A percentile compares a stretch with the other conserved stretches of the same genome.
Conservation (phyloP, 805 yeast species). For the Saturnispora saitoi region DNA sequence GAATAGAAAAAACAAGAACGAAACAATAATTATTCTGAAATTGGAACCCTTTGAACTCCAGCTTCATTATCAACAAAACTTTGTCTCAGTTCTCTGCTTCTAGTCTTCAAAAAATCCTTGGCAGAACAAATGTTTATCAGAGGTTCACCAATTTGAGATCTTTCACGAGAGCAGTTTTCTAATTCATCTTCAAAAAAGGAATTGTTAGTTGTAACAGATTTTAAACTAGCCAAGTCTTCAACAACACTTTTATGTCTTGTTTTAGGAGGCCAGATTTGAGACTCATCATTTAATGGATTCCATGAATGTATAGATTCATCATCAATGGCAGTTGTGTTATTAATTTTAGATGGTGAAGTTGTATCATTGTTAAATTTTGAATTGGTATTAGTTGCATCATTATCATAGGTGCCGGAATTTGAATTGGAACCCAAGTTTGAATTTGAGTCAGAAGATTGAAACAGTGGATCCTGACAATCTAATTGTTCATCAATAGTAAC, state of each 20-base stretch:
- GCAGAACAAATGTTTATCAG: constrained; percentile 22
- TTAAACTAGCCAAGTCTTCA: constrained; percentile 15
- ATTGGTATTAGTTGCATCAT: too few species aligned
- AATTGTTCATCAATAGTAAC: constrained; percentile 12
- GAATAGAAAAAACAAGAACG: neutral
- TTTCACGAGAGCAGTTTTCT: constrained; percentile 1
- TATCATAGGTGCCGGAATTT: too few species aligned
- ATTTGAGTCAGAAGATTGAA: neutral
- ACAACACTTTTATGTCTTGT: constrained; percentile 9
- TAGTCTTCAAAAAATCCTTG: constrained; percentile 18
- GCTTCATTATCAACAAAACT: constrained; percentile 9
- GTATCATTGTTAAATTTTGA: neutral
- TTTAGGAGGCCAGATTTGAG: neutral
- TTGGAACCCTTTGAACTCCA: neutral
- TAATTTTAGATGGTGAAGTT: neutral
- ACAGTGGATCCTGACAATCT: neutral
- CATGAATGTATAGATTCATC: constrained; percentile 13
- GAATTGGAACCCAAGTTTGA: too few species aligned
- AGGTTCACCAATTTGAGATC: constrained; percentile 9
- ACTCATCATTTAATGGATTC: constrained; percentile 7
- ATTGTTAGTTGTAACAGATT: constrained; percentile 13
- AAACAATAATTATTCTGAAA: neutral
- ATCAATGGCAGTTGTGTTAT: constrained; percentile 2
- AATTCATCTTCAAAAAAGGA: constrained; percentile 21
- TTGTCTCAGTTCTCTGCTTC: constrained; percentile 15